A percentile compares a stretch with the other conserved stretches of the same genome.
Evolutionary conservation across 1,284 basidiomycete species (phyloP).

Genomic region (Leccinum huronense): DNA sequence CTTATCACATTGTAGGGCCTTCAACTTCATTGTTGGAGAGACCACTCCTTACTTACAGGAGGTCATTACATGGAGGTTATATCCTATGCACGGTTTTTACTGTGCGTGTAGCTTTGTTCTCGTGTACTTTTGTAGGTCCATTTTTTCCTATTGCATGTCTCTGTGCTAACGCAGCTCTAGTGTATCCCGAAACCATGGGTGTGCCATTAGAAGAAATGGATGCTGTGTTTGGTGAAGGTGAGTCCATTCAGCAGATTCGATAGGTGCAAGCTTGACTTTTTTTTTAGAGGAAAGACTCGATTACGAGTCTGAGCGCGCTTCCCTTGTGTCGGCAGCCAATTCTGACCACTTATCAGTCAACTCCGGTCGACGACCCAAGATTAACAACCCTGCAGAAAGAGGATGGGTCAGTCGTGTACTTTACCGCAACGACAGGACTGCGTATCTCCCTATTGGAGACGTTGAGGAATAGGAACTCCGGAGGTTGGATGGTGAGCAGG

Average conservation of each 20-base stretch:
- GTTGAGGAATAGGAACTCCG: conserved; percentile 67
- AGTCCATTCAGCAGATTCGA: conserved; percentile 1
- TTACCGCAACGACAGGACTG: conserved; percentile 43
- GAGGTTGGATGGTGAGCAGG: conserved; percentile 48
- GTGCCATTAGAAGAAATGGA: conserved; percentile 84
- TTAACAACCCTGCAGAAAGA: conserved; percentile 24
- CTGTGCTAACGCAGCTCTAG: conserved; percentile 36
- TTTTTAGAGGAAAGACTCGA: conserved; percentile 61
- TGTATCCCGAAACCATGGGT: conserved; percentile 82
- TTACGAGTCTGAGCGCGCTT: conserved; percentile 69
- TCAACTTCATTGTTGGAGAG: conserved; percentile 90
- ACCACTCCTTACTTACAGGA: conserved; percentile 89
- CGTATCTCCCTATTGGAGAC: conserved; percentile 55
- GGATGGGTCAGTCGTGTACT: conserved; percentile 55
- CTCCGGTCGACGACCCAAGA: conserved; percentile 30
- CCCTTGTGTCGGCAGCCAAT: conserved; percentile 46
- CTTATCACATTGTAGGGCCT: conserved; percentile 52
- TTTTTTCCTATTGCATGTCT: neutral
- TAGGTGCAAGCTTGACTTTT: conserved; percentile 31
- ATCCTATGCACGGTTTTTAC: conserved; percentile 96
- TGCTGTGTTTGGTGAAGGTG: conserved; percentile 78
- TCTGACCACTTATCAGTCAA: conserved; percentile 39
- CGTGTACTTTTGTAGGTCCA: conserved; percentile 69
- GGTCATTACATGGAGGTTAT: conserved; percentile 87
- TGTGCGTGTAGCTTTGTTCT: conserved; percentile 86